phyloP scores from a whole-genome alignment of 768 basidiomycete genomes.

The Ephemerocybe angulata region DNA sequence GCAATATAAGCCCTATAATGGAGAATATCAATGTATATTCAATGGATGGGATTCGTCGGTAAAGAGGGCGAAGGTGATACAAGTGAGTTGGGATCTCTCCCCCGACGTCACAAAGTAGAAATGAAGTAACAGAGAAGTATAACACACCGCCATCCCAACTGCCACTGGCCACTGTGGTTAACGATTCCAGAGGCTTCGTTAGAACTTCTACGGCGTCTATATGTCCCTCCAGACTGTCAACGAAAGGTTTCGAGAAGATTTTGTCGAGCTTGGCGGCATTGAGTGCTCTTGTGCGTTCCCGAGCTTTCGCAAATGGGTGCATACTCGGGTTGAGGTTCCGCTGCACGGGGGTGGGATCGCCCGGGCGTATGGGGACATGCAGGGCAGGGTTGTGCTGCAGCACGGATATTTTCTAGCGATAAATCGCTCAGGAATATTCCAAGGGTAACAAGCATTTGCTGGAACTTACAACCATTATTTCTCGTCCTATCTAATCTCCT shows the following conservation, averaged over 20 bases:
- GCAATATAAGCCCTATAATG: constrained; percentile 72
- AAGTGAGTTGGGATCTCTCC: too few species aligned
- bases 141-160: constrained; percentile 92
- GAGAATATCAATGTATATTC: neutral
- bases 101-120: neutral
- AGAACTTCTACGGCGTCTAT: constrained; percentile 91
- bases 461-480: too few species aligned
- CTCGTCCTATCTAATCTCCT: too few species aligned
- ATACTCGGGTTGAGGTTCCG: constrained; percentile 93
- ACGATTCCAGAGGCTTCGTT: constrained; percentile 63
- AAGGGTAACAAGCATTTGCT: too few species aligned
- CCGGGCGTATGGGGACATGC: constrained; percentile 70
- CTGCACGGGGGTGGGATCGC: constrained; percentile 83
- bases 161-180: constrained; percentile 82
- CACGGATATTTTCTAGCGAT: constrained; percentile 90
- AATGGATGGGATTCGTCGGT: neutral
- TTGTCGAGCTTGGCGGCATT: constrained; percentile 96
- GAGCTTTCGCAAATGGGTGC: constrained; percentile 89
- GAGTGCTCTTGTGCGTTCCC: constrained; percentile 90
- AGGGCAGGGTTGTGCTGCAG: constrained; percentile 77
- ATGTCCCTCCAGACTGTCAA: constrained; percentile 88
- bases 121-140: constrained; percentile 11
- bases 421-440: too few species aligned
- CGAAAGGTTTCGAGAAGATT: constrained; percentile 97
- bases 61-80: neutral